These are phyloP conservation scores for Pyrrhoderma lamaoense DNA, from an alignment of 1,284 basidiomycete species.

Conservation along the genomic window DNA sequence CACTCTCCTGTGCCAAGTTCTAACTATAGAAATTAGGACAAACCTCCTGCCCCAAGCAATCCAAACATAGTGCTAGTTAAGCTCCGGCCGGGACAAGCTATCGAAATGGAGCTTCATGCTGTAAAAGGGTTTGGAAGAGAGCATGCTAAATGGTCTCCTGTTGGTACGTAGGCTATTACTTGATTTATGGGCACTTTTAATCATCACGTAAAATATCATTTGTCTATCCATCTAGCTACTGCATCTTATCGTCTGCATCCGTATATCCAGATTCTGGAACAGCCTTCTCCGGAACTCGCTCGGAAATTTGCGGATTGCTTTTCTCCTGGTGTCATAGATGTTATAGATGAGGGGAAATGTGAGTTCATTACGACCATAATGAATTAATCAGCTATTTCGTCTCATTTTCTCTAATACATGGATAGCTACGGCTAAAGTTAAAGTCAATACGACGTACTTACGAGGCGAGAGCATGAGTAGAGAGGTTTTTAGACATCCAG, in stretches of 20 bases:
- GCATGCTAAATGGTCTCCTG: slow-evolving; percentile 97
- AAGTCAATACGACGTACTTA: slow-evolving; percentile 57
- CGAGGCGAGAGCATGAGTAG: slow-evolving; percentile 88
- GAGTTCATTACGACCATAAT: not conserved
- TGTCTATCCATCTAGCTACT: slow-evolving; percentile 51
- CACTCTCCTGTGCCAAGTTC: not conserved
- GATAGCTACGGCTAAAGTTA: slow-evolving; percentile 36
- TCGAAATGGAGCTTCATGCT: slow-evolving; percentile 87
- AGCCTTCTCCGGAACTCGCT: slow-evolving; percentile 44
- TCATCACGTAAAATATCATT: not conserved
- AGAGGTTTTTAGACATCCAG: slow-evolving; percentile 88
- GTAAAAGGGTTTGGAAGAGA: slow-evolving; percentile 94
- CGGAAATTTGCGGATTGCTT: slow-evolving; percentile 87
- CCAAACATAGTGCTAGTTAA: slow-evolving; percentile 91
- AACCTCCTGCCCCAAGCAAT: slow-evolving; percentile 67
- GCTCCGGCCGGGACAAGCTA: slow-evolving; percentile 80
- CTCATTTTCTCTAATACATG: not conserved
- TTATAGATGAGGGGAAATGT: slow-evolving; percentile 43
- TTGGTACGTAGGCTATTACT: slow-evolving; percentile 51
- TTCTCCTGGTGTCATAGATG: slow-evolving; percentile 80
- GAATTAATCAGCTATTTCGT: not conserved
- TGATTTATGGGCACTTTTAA: too few species aligned
- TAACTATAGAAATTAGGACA: slow-evolving; percentile 21
- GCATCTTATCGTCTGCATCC: slow-evolving; percentile 94
- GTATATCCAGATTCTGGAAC: slow-evolving; percentile 58